phyloP scores from a whole-genome alignment of 768 basidiomycete species.

The Pisolithus tinctorius region DNA sequence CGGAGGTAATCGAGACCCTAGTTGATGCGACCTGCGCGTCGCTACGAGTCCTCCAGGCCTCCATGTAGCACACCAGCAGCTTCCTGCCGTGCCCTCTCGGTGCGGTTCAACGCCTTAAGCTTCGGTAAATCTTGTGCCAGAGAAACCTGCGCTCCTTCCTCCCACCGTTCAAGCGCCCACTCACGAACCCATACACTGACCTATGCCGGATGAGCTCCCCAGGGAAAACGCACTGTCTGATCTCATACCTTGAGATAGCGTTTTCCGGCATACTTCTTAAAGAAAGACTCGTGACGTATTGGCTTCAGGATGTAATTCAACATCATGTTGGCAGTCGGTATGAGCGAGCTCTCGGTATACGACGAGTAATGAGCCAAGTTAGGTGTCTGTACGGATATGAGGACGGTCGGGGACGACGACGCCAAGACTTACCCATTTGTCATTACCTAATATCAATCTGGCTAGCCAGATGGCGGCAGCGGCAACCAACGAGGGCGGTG shows the following conservation, averaged over 20 bases:
- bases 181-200: constrained; percentile 76
- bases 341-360: constrained; percentile 71
- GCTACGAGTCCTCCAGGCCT: constrained; percentile 1
- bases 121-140: constrained; percentile 52
- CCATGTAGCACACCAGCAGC: constrained; percentile 10
- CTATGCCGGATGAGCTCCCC: constrained; percentile 30
- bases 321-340: constrained; percentile 82
- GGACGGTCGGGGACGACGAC: background rate
- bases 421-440: constrained; percentile 72
- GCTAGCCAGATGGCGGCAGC: constrained; percentile 87
- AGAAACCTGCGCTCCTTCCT: constrained; percentile 52
- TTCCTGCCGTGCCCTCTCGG: constrained; percentile 19
- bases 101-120: constrained; percentile 51
- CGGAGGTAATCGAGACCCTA: background rate
- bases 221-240: background rate
- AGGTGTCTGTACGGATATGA: constrained; percentile 47
- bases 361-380: constrained; percentile 86
- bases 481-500: constrained; percentile 72
- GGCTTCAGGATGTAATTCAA: constrained; percentile 78
- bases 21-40: background rate
- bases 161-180: constrained; percentile 81
- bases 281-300: constrained; percentile 67
- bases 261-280: constrained; percentile 84
- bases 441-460: constrained; percentile 66
- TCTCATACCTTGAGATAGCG: constrained; percentile 70